Evolutionary conservation across 192 early-diverging fungal species (phyloP).

Genomic region (Podila epigama): DNA sequence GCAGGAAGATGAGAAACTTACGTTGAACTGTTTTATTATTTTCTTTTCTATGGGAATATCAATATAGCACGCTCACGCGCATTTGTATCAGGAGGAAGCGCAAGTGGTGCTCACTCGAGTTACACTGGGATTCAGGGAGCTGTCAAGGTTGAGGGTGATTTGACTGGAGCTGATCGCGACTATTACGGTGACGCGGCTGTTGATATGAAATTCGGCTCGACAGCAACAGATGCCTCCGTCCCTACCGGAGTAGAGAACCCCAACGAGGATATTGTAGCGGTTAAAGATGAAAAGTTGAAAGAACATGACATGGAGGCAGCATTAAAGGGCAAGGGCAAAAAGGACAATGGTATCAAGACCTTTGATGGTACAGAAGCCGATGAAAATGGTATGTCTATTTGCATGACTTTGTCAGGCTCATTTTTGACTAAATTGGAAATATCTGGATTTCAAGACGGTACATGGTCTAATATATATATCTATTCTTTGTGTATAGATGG

Average conservation of each 20-base stretch:
- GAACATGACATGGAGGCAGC: constrained; percentile 16
- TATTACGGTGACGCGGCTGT: constrained; percentile 43
- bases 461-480: no score
- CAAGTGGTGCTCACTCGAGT: constrained; percentile 47
- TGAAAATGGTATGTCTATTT: constrained; percentile 19
- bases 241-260: constrained; percentile 34
- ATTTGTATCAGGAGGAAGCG: constrained; percentile 17
- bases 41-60: not conserved
- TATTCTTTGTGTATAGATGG: not conserved
- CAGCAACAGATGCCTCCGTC: constrained; percentile 29
- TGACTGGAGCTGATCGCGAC: constrained; percentile 31
- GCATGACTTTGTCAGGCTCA: no score
- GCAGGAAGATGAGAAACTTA: not conserved
- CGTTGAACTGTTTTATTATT: not conserved
- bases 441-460: no score
- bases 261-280: constrained; percentile 2
- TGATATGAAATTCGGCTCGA: constrained; percentile 45
- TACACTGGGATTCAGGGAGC: constrained; percentile 27
- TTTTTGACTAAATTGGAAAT: no score
- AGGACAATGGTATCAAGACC: constrained; percentile 6
- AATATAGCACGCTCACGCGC: constrained; percentile 26
- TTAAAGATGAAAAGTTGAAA: constrained; percentile 25
- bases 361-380: constrained; percentile 9
- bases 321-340: not conserved
- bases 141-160: constrained; percentile 18